Evolutionary conservation across 306 rosid species (phyloP), one percentile per base, ranked within the genome.

Genomic region (Macrotyloma uniflorum): DNA sequence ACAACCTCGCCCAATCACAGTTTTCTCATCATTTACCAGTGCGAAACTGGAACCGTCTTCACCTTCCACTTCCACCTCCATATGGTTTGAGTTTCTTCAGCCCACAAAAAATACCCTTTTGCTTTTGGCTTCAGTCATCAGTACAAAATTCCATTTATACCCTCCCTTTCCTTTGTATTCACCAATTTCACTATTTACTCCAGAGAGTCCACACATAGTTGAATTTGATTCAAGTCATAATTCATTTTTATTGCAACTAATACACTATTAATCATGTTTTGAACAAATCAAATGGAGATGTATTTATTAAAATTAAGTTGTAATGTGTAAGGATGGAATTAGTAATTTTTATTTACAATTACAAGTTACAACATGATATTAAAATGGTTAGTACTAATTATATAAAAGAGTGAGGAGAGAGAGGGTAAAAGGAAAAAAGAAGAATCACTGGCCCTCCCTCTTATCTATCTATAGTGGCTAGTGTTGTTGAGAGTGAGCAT

Each of bases 1-100:
- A n/a, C 50, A 84, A 16, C 88, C 91, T 81, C 98, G 71, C 53
- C 98, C 97, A 14, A 89, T 66, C 2, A 81, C 66, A 5, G 84
- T 1, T 78, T 80, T 74, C 0, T 14, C 63, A 6, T 20, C 76
- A 0, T 49, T 51, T 57, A 12, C 8, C 16, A 90, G 4, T 16
- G 51, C 66, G 11, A 87, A 7, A 57, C 66, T 82, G 53, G 90
- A 83, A 50, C 86, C 90, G 30, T 86, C 94, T 75, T 86, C 88
- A 6, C 83, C 88, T 82, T 78, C 83, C 11, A 90, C 57, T 75
- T 88, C 84, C 72, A 93, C 59, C 79, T 87, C 89, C 91, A 72
- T n/a, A n/a, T 59, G 7, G 38, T 86, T 90, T n/a, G 67, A 30
- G 12, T 33, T 64, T 11, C 55, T 2, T 30, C 7, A 18, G 5